These are phyloP conservation scores for Anthracocystis walkeri DNA, from an alignment of 1,284 basidiomycete genomes.

Conservation along the genomic window DNA sequence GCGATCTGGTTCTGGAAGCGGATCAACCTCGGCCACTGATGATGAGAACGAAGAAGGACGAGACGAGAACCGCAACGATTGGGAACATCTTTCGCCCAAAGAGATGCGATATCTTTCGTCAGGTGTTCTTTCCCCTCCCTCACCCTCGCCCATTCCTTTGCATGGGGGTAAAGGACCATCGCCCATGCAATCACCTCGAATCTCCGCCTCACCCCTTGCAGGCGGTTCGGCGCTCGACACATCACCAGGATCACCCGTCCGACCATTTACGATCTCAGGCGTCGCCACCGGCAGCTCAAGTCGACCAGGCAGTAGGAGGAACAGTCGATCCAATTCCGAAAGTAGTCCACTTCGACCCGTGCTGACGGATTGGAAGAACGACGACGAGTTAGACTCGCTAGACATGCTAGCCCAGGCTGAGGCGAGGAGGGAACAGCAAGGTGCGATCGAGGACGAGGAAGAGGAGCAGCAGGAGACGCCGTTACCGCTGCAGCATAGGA, in stretches of 20 bases:
- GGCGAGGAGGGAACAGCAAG: constrained; percentile 42
- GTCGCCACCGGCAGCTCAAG: constrained; percentile 4
- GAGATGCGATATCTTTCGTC: constrained; percentile 63
- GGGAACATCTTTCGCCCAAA: constrained; percentile 66
- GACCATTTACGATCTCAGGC: constrained; percentile 38
- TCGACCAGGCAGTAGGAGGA: constrained; percentile 39
- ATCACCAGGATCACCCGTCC: constrained; percentile 32
- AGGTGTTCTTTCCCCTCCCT: constrained; percentile 37
- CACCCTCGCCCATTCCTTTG: constrained; percentile 41
- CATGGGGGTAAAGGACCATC: constrained; percentile 34
- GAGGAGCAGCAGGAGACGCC: constrained; percentile 34
- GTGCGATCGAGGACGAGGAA: constrained; percentile 32
- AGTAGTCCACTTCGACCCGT: constrained; percentile 57
- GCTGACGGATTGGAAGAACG: constrained; percentile 58
- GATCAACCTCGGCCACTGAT: constrained; percentile 8
- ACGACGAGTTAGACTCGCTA: constrained; percentile 47
- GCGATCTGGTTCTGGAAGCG: constrained; percentile 4
- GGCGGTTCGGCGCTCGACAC: constrained; percentile 33
- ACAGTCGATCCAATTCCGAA: constrained; percentile 45
- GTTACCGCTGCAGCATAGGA: constrained; percentile 49
- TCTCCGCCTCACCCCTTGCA: constrained; percentile 4
- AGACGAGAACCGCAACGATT: constrained; percentile 61
- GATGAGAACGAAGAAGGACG: constrained; percentile 18
- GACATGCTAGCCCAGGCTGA: constrained; percentile 41
- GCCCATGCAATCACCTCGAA: constrained; percentile 27